Base-by-base conservation (phyloP, 2,329 filamentous ascomycete species). In the Botryotinia calthae region DNA sequence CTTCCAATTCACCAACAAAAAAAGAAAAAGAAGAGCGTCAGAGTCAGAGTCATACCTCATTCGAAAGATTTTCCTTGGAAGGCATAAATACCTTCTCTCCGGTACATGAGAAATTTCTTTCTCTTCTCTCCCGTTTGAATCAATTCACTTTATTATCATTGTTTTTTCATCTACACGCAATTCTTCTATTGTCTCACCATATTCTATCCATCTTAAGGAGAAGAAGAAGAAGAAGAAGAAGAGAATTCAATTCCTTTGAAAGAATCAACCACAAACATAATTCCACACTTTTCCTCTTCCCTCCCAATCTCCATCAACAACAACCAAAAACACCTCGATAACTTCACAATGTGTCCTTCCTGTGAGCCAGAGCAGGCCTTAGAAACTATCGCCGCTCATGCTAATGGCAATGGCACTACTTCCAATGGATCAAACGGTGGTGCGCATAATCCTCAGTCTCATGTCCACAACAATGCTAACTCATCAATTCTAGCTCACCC, bases 281-380 rank as follows among this genome's bases (percentile, higher is more conserved):
- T n/a, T 56, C 48, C 0, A 67, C 8, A n/a, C 3, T 22, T 44
- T 20, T 31, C 25, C 48, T 28, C 25, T 40, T 20, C 16, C 63
- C 20, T 6, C 5, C 40, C 31, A 28, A 51, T 20, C n/a, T 31
- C 31, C 31, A 22, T 34, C 54, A 37, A 61, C n/a, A 4, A 65
- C 22, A 31, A 20, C 6, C 18, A 40, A 34, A 56, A 31, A 28
- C 20, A 9, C 18, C n/a, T 25, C 31, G 46, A 65, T 46, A 42
- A 42, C n/a, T 9, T 59, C 72, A 71, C 56, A 56, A 86, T 85
- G 84, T 85, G 84, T 78, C 83, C 83, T 72, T 82, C 83, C 46
- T 82, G 81, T 77, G 82, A 84, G 79, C 78, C 78, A 64, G 78
- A 79, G 64, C 69, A 76, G 62, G 76, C 73, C 59, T 66, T 76